Evolutionary conservation across 2,329 filamentous ascomycete genomes (phyloP).

Genomic region (Fusarium sp.): DNA sequence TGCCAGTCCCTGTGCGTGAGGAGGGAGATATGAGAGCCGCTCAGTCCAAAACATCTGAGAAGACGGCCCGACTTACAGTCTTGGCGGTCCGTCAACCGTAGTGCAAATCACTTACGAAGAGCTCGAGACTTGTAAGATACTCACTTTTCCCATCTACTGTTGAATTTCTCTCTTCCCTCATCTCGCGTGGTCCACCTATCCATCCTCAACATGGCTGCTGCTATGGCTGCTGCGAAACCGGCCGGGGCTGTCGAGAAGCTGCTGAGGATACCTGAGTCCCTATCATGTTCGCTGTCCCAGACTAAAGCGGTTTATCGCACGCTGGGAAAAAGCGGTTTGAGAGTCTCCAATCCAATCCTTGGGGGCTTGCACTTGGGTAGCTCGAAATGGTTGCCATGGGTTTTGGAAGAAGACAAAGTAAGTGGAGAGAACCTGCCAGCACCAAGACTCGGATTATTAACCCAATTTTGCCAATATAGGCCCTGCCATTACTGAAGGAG

Average conservation of each 20-base stretch:
- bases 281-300: background rate
- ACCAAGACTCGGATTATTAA: no score
- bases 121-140: background rate
- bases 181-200: no score
- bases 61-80: no score
- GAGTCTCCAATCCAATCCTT: constrained; percentile 9
- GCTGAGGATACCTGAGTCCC: background rate
- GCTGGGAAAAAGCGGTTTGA: background rate
- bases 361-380: constrained; percentile 6
- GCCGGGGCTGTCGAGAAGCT: background rate
- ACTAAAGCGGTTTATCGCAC: no score
- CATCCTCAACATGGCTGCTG: background rate
- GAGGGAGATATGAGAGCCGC: no score
- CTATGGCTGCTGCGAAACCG: background rate
- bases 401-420: constrained; percentile 8
- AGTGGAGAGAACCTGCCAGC: no score
- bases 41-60: no score
- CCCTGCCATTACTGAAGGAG: constrained; percentile 27
- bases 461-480: background rate
- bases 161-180: background rate
- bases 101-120: background rate
- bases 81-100: no score
- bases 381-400: constrained; percentile 10
- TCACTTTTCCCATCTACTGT: background rate
- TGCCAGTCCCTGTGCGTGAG: no score